These are phyloP conservation scores for Kernera saxatilis DNA, from an alignment of 345 rosid species.

Conservation along the genomic window DNA sequence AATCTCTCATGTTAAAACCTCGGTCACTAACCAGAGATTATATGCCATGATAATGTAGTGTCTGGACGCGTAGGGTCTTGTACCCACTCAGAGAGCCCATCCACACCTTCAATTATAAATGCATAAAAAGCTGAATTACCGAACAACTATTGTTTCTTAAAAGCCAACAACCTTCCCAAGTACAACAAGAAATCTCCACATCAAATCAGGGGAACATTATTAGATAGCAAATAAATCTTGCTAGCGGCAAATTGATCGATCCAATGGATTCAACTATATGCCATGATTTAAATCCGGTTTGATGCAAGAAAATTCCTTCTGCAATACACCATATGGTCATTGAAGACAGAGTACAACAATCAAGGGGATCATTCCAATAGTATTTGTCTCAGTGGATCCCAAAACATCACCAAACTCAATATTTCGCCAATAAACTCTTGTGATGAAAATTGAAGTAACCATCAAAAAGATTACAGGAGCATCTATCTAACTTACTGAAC, in stretches of 20 bases:
- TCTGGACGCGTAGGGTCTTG: conserved; percentile 81
- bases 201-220: not conserved
- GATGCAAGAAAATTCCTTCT: not conserved
- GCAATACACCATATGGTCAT: not conserved
- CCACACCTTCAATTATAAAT: conserved; percentile 56
- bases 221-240: not conserved
- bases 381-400: not conserved
- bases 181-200: not conserved
- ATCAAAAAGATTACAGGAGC: not conserved
- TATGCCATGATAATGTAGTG: conserved; percentile 76
- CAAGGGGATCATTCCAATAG: not conserved
- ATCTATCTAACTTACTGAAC: not conserved
- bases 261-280: not conserved
- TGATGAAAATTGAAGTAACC: not conserved
- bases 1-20: conserved; percentile 4
- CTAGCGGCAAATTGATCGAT: not conserved
- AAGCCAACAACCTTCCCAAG: not conserved
- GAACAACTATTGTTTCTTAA: not conserved
- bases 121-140: conserved; percentile 17
- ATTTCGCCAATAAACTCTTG: not conserved
- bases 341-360: not conserved
- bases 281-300: not conserved
- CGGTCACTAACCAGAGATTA: conserved; percentile 53
- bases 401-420: not conserved
- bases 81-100: conserved; percentile 79